Percentiles rank a stretch among this genome's conserved stretches.
phyloP scores from a whole-genome alignment of 1,284 basidiomycete genomes.

The Ganoderma sp. region DNA sequence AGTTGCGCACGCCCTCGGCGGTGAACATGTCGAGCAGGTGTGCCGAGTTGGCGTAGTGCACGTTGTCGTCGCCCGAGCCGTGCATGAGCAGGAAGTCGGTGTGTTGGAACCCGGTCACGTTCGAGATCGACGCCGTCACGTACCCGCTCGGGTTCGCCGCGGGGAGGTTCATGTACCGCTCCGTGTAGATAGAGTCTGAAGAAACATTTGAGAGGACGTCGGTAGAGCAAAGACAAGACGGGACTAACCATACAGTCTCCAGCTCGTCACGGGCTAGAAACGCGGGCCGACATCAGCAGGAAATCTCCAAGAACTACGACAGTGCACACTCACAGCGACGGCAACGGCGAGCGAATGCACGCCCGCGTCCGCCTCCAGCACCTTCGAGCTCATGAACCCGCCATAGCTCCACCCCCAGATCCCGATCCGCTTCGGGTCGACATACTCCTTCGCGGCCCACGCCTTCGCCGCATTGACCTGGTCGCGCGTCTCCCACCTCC shows the following conservation, averaged over 20 bases:
- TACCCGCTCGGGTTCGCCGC: conserved; percentile 83
- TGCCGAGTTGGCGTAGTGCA: conserved; percentile 91
- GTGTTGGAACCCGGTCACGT: conserved; percentile 83
- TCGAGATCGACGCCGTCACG: conserved; percentile 81
- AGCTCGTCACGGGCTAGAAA: conserved; percentile 80
- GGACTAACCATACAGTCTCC: conserved; percentile 79
- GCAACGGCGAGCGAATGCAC: conserved; percentile 90
- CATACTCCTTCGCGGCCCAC: conserved; percentile 79
- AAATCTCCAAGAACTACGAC: conserved; percentile 26
- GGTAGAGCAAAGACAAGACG: neutral
- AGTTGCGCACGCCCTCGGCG: conserved; percentile 73
- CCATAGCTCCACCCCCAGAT: conserved; percentile 98
- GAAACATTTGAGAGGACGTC: neutral
- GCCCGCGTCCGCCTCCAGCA: conserved; percentile 85
- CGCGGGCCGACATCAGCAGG: neutral
- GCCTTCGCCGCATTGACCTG: conserved; percentile 84
- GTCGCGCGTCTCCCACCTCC: conserved; percentile 86
- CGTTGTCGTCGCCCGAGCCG: conserved; percentile 94
- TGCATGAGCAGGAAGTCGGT: conserved; percentile 88
- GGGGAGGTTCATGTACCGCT: conserved; percentile 95
- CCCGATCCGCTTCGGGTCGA: conserved; percentile 84
- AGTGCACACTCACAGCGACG: conserved; percentile 68
- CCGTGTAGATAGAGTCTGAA: conserved; percentile 88
- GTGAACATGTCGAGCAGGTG: conserved; percentile 93
- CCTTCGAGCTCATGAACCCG: conserved; percentile 91